Evolutionary conservation across 73 alveolate genomes (phyloP).

Genomic region (Stentor coeruleus): DNA sequence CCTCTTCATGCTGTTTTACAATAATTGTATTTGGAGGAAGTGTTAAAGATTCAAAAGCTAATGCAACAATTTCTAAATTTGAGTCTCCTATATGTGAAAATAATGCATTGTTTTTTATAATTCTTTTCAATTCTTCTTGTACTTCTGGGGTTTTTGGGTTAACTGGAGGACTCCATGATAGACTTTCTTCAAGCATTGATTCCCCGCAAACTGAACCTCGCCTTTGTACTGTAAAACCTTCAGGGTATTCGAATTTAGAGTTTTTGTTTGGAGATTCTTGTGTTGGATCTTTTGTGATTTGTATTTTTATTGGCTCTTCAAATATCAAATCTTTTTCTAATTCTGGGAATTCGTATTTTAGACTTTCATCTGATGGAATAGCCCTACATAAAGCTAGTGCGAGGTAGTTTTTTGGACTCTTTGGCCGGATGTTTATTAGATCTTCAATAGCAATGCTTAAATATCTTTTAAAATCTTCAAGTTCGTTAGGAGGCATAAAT

Average conservation of each 20-base stretch:
- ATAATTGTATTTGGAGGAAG: background rate
- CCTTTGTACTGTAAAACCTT: background rate
- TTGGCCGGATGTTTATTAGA: conserved; percentile 3
- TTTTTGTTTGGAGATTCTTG: background rate
- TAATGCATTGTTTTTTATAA: background rate
- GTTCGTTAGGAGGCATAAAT: conserved; percentile 19
- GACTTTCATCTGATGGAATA: background rate
- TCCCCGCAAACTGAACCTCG: background rate
- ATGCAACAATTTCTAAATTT: background rate
- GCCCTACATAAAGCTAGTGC: background rate
- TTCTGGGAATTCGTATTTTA: conserved; percentile 25
- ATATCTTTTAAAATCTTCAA: background rate
- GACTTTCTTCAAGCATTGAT: background rate
- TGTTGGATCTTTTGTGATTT: too few relatives aligned
- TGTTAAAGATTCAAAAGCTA: background rate
- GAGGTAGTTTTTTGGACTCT: background rate
- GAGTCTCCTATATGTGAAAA: background rate
- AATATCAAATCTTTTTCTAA: too few relatives aligned
- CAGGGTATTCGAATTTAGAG: conserved; percentile 13
- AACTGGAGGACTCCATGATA: background rate
- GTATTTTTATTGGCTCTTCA: too few relatives aligned
- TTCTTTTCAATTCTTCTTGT: background rate
- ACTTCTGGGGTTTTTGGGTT: background rate
- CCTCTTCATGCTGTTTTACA: background rate
- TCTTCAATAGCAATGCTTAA: background rate